Base-by-base conservation (phyloP, 2,329 filamentous ascomycete species). In the Colletotrichum limetticola region DNA sequence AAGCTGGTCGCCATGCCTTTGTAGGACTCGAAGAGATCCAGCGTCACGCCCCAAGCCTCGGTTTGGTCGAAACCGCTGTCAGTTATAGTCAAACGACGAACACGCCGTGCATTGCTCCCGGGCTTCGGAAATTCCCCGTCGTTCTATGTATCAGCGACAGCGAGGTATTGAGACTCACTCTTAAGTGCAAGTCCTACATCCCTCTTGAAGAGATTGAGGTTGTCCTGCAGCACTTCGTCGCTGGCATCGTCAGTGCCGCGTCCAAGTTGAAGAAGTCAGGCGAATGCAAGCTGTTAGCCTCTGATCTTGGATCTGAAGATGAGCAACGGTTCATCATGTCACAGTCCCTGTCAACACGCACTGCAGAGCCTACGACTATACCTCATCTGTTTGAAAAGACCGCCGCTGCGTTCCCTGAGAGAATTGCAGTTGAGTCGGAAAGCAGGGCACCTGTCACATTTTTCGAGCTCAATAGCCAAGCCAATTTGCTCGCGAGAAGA, bases 1-100 rank as follows among this genome's bases (percentile, higher is more conserved):
- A 64, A 35, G 64, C 64, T n/a, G 55, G 26, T n/a, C 26, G n/a
- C 12, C 64, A 67, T 53, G 64, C 64, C 1, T 67, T 59, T 19
- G 5, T 67, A 12, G 64, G 64, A 24, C 56, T 67, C 19, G 8
- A 30, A 2, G 64, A 46, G 11, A 67, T 67, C 4, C 37, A 30
- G 14, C 64, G 37, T 4, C 37, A 52, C 1, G 22, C n/a, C 14
- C 28, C n/a, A 9, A 9, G 19, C 8, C 8, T 35, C 26, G 14
- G 59, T 28, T 32, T 14, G 3, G 37, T 67, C 3, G 64, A 67
- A 42, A 59, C 64, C n/a, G 64, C 42, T 3, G 32, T 67, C 37
- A 60, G 28, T 37, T 67, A 60, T 28, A 67, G 32, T n/a, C 42
- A 46, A 42, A 46, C 32, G 19, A 28, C 35, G 12, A 59, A 56